Conservation (phyloP, 2,329 filamentous ascomycete species). For the Albifimbria verrucaria region DNA sequence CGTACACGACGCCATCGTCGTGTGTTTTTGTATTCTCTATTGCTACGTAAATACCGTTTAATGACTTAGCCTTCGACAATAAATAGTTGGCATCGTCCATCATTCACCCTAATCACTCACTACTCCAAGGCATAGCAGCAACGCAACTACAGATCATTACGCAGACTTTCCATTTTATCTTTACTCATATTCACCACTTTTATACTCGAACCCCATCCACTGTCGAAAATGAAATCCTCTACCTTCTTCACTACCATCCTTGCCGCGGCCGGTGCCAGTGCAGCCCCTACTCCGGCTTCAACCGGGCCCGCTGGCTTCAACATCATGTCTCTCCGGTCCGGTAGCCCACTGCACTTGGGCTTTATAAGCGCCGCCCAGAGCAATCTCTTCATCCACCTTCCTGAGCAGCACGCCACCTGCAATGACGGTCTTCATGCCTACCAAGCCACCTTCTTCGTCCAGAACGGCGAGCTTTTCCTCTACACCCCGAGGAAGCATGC, state of each 20-base stretch:
- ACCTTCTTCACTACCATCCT: conserved; percentile 21
- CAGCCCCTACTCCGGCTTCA: too few relatives aligned
- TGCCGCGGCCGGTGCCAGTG: conserved; percentile 17
- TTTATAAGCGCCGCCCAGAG: conserved; percentile 40
- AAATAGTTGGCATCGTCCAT: background rate
- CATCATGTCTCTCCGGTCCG: conserved; percentile 47
- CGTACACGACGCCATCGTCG: background rate
- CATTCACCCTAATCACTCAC: too few relatives aligned
- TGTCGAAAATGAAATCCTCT: conserved; percentile 23
- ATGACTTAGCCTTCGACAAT: background rate
- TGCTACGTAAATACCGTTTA: background rate
- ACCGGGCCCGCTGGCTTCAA: conserved; percentile 38
- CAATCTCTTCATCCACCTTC: conserved; percentile 41
- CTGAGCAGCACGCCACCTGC: conserved; percentile 47
- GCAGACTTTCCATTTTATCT: background rate
- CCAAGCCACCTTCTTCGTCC: conserved; percentile 48
- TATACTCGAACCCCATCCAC: background rate
- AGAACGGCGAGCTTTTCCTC: conserved; percentile 44
- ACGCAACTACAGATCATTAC: background rate
- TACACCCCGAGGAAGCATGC: conserved; percentile 28
- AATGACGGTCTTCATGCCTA: conserved; percentile 29
- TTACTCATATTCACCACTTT: background rate
- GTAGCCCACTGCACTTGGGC: conserved; percentile 44
- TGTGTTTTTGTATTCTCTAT: background rate
- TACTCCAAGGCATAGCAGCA: too few relatives aligned